Evolutionary conservation across 371 early-diverging fungal genomes (phyloP).

Genomic region (Blakeslea trispora): DNA sequence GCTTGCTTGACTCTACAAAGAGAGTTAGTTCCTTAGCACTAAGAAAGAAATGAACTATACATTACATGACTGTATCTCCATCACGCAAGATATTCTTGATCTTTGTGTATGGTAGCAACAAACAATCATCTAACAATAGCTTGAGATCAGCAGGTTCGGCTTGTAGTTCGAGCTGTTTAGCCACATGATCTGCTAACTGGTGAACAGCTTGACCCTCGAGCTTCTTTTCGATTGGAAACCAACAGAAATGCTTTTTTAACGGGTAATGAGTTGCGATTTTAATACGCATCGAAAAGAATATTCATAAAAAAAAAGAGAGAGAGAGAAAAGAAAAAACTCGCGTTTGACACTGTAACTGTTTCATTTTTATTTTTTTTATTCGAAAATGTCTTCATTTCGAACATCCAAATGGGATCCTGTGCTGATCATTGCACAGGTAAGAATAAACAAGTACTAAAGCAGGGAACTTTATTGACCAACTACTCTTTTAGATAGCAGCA

Average conservation of each 20-base stretch:
- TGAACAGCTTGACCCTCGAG: conserved; percentile 7
- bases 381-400: conserved; percentile 51
- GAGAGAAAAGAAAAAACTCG: no score
- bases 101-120: conserved; percentile 12
- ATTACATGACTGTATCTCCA: conserved; percentile 22
- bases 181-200: conserved; percentile 9
- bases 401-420: conserved; percentile 52
- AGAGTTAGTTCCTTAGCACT: no score
- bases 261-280: conserved; percentile 12
- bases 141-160: background rate
- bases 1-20: background rate
- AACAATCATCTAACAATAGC: conserved; percentile 16
- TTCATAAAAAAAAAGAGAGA: no score
- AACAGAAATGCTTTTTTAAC: conserved; percentile 11
- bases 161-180: conserved; percentile 6
- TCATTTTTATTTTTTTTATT: no score
- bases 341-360: no score
- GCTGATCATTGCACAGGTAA: conserved; percentile 49
- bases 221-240: conserved; percentile 10
- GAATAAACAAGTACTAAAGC: background rate
- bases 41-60: background rate
- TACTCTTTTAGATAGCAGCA: conserved; percentile 48
- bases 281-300: conserved; percentile 13
- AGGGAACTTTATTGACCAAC: background rate
- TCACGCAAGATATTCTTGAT: conserved; percentile 17